These are phyloP conservation scores for Neopestalotiopsis sp. DNA, from an alignment of 2,329 filamentous ascomycete genomes.

Conservation along the genomic window DNA sequence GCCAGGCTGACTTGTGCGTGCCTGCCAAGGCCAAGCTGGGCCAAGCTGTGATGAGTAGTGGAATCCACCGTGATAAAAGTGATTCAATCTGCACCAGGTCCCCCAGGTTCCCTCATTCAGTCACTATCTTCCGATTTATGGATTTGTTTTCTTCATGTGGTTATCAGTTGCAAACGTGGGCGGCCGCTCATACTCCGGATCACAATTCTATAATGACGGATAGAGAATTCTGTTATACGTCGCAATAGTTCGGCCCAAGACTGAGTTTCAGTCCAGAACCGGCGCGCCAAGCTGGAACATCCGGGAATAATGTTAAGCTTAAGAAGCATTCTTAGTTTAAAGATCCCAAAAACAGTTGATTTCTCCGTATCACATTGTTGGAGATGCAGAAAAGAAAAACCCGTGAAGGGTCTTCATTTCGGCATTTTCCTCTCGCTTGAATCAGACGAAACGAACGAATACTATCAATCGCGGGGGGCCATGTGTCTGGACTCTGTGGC, in stretches of 20 bases:
- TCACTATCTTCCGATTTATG: not conserved
- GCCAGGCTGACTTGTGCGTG: not conserved
- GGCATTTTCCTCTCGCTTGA: not conserved
- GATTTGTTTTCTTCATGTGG: not conserved
- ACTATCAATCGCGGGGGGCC: slow-evolving; percentile 1
- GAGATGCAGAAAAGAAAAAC: not conserved
- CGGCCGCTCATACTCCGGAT: not conserved
- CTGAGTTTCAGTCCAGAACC: slow-evolving; percentile 5
- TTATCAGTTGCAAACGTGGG: not conserved
- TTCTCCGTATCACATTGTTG: slow-evolving; percentile 4
- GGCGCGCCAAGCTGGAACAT: slow-evolving; percentile 10
- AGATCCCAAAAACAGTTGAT: not conserved
- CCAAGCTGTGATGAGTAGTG: not conserved
- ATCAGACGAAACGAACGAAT: not conserved
- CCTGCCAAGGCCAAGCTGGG: not conserved
- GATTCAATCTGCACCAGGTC: not conserved
- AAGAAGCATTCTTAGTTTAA: not conserved
- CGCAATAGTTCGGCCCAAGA: not conserved
- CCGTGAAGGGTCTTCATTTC: not conserved
- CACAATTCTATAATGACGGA: not conserved
- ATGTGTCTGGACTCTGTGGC: not conserved
- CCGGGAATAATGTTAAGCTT: slow-evolving; percentile 9
- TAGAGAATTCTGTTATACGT: not conserved
- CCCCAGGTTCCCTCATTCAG: not conserved
- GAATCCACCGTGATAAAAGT: not conserved